Conservation (phyloP, 2,329 filamentous ascomycete species). For the Fusarium agapanthi region DNA sequence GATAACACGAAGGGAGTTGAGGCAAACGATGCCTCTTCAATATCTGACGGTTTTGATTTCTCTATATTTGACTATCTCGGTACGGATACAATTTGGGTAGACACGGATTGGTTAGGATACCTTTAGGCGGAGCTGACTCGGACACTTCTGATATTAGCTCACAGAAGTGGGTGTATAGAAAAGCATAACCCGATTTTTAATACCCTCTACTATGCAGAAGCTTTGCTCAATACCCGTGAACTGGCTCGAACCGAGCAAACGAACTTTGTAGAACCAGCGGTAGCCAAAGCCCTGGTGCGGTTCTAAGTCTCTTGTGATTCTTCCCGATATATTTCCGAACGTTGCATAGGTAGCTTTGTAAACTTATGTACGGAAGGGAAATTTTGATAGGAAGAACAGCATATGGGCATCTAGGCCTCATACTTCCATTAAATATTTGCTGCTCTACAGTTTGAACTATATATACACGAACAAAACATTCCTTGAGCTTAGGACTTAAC, state of each 20-base stretch:
- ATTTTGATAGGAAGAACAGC: fast-evolving
- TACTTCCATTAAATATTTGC: background rate
- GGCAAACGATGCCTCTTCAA: background rate
- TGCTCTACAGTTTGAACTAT: background rate
- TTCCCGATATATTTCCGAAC: fast-evolving
- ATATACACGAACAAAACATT: conserved; percentile 9
- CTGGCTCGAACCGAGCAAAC: too few relatives aligned
- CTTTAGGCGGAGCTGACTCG: fast-evolving
- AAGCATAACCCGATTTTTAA: too few relatives aligned
- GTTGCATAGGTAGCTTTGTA: too few relatives aligned
- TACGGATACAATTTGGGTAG: background rate
- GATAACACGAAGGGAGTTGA: background rate
- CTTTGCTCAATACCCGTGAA: too few relatives aligned
- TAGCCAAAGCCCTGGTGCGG: too few relatives aligned
- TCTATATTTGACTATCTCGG: background rate
- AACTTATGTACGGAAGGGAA: fast-evolving
- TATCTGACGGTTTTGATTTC: background rate
- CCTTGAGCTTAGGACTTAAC: background rate
- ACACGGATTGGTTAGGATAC: background rate
- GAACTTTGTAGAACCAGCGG: fast-evolving
- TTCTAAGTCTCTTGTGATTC: too few relatives aligned
- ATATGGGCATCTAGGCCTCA: background rate
- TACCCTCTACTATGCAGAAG: too few relatives aligned
- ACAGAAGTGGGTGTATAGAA: fast-evolving
- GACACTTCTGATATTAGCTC: too few relatives aligned